Evolutionary conservation across 2,329 filamentous ascomycete species (phyloP), one percentile per base, ranked within the genome.

Genomic region (Bisporella sp.): DNA sequence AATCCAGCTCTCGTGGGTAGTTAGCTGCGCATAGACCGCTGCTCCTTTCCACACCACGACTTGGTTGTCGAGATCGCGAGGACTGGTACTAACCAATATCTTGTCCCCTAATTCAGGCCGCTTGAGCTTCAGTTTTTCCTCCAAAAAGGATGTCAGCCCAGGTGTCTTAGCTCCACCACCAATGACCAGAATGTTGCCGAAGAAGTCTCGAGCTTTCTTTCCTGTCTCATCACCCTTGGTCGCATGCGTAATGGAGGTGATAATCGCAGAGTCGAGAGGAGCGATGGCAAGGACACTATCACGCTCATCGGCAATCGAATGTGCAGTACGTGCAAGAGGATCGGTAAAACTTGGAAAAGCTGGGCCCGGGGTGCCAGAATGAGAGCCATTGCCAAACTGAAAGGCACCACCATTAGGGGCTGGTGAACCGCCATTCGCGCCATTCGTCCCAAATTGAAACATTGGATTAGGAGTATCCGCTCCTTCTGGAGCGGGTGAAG

Each of bases 31-130:
- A 73, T 96, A 99, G 12, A 99, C 91, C 65, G 90, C 96, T 1
- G 89, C 93, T 4, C 93, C 93, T 76, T 99, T 99, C 93, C 93
- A 99, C 6, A 85, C 84, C 48, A 97, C 87, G n/a, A 97, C 91
- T 69, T 96, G 90, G 53, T 93, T 89, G 69, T 99, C 93, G 73
- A 99, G 85, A 61, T 99, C 93, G 61, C 92, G 77, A 0, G 93
- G 93, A 76, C 76, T 93, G 54, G 77, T 73, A 54, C 79, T 82
- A 47, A 84, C 81, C 29, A 83, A 69, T 54, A 84, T 81, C 53
- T 75, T 73, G 32, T 84, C 82, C 21, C 69, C 68, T 42, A 85
- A 68, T 57, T 84, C 81, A 4, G 79, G 79, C 41, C 79, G 70
- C 46, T 84, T 75, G 54, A 78, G 76, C 61, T 89, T 84, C 46